Evolutionary conservation across 2,329 filamentous ascomycete genomes (phyloP).

Genomic region (Herpotrichia juniperi): DNA sequence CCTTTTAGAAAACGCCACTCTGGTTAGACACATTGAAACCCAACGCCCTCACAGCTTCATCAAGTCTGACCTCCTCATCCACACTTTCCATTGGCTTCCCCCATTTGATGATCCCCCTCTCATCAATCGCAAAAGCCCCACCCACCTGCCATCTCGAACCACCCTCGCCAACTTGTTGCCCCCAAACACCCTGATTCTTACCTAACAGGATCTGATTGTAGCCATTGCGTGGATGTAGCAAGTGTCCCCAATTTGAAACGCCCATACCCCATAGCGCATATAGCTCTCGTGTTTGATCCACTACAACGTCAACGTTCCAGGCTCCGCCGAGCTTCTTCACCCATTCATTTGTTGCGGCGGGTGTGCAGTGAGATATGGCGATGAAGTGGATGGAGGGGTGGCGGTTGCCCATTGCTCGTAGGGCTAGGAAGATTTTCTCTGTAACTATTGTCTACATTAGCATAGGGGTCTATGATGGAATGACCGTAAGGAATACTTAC

Average conservation of each 20-base stretch:
- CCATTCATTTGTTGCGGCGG: slow-evolving; percentile 63
- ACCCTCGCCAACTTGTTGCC: slow-evolving; percentile 42
- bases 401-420: slow-evolving; percentile 61
- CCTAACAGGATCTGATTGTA: slow-evolving; percentile 43
- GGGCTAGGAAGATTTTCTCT: slow-evolving; percentile 60
- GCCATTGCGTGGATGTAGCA: slow-evolving; percentile 42
- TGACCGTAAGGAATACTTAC: slow-evolving; percentile 22
- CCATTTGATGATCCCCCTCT: slow-evolving; percentile 40
- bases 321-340: slow-evolving; percentile 63
- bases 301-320: slow-evolving; percentile 61
- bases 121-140: slow-evolving; percentile 40
- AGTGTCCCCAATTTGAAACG: slow-evolving; percentile 42
- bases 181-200: slow-evolving; percentile 43
- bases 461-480: not conserved
- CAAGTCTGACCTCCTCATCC: slow-evolving; percentile 36
- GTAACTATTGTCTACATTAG: slow-evolving; percentile 27
- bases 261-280: slow-evolving; percentile 68
- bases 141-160: slow-evolving; percentile 44
- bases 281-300: slow-evolving; percentile 62
- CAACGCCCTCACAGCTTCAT: slow-evolving; percentile 38
- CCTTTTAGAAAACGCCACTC: slow-evolving; percentile 6
- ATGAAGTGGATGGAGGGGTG: slow-evolving; percentile 60
- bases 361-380: slow-evolving; percentile 65
- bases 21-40: slow-evolving; percentile 20
- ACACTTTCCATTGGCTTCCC: slow-evolving; percentile 43